These are phyloP conservation scores for Theobroma cacao DNA, from an alignment of 345 rosid genomes.

Conservation along the genomic window DNA sequence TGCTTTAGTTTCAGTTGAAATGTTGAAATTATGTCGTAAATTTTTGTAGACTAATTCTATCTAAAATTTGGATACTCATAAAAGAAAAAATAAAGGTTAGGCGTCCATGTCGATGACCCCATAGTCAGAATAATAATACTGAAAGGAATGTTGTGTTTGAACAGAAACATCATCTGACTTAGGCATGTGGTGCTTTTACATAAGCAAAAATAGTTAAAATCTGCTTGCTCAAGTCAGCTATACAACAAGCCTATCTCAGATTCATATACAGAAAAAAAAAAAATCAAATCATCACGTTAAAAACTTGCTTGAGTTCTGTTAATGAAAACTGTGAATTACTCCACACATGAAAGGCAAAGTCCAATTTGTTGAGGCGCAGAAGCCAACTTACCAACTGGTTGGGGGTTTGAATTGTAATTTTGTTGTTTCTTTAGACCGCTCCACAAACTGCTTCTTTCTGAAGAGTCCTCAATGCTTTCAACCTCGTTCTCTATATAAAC, in stretches of 20 bases:
- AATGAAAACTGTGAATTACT: not conserved
- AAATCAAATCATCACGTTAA: not conserved
- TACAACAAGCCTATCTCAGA: not conserved
- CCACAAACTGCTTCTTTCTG: not conserved
- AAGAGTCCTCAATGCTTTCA: not conserved
- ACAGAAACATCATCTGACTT: not conserved
- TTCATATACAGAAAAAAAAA: not conserved
- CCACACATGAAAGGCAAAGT: not conserved
- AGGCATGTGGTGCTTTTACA: not conserved
- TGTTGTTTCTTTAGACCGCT: not conserved
- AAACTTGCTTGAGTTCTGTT: not conserved
- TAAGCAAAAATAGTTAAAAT: not conserved
- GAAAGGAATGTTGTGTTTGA: not conserved
- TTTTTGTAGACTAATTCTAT: too few relatives aligned
- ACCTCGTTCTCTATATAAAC: not conserved
- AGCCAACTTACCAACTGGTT: not conserved
- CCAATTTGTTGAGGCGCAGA: not conserved
- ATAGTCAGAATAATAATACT: not conserved
- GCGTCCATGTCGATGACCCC: not conserved
- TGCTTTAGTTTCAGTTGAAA: not conserved
- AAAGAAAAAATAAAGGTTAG: too few relatives aligned
- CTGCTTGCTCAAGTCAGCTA: not conserved
- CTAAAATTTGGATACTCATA: too few relatives aligned
- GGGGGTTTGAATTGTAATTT: slow-evolving; percentile 8
- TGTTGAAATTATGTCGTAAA: too few relatives aligned